These are phyloP conservation scores for Adansonia gregorii DNA, from an alignment of 441 rosid genomes.

Conservation along the genomic window DNA sequence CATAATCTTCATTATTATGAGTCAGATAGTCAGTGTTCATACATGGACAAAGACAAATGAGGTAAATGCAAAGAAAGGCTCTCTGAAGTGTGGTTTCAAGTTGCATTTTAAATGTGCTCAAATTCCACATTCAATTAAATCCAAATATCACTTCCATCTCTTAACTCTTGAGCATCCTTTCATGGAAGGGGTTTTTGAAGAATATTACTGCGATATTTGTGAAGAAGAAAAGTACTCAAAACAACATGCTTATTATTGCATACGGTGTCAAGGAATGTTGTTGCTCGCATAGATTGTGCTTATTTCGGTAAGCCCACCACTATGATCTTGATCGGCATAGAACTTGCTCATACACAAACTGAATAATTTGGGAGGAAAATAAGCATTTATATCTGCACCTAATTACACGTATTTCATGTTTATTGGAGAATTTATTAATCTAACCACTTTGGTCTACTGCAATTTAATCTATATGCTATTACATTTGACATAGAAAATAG, in stretches of 20 bases:
- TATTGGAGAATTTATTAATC: too few relatives aligned
- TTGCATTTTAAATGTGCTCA: background rate
- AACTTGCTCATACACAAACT: background rate
- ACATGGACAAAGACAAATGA: too few relatives aligned
- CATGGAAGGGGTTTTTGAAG: background rate
- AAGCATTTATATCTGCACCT: too few relatives aligned
- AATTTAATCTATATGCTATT: too few relatives aligned
- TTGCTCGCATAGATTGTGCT: slow-evolving; percentile 20
- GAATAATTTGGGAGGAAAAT: background rate
- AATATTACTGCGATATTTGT: slow-evolving; percentile 5
- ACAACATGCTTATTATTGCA: slow-evolving; percentile 10
- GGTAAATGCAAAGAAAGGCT: too few relatives aligned
- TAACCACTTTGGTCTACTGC: too few relatives aligned
- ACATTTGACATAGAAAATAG: too few relatives aligned
- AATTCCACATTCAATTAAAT: background rate
- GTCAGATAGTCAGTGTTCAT: too few relatives aligned
- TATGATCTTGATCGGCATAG: background rate
- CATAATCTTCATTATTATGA: too few relatives aligned
- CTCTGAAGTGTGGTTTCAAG: too few relatives aligned
- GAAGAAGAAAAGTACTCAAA: slow-evolving; percentile 3
- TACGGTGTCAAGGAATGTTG: background rate
- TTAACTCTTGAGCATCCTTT: background rate
- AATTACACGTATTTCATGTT: too few relatives aligned
- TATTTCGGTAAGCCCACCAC: background rate
- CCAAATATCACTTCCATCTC: background rate